These are phyloP conservation scores for Irpex sp. DNA, from an alignment of 1,284 basidiomycete genomes.

Conservation along the genomic window DNA sequence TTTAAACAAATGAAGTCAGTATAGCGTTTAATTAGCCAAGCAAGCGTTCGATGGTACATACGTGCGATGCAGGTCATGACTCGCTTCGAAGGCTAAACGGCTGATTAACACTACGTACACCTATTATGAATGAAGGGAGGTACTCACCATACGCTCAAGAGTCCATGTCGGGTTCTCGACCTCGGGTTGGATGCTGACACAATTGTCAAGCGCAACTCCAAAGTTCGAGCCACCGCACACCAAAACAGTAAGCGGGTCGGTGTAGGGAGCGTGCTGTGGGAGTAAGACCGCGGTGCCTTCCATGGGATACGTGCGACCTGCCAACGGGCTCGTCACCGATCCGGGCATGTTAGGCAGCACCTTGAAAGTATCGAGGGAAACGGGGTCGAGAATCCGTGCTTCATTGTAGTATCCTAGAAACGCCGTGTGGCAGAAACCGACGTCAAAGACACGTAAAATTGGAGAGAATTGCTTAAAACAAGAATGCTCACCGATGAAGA, in stretches of 20 bases:
- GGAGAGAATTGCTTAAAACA: not conserved
- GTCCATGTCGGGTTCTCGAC: conserved; percentile 54
- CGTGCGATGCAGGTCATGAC: conserved; percentile 66
- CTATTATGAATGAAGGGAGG: not conserved
- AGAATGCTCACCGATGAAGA: conserved; percentile 56
- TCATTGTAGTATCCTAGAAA: conserved; percentile 69
- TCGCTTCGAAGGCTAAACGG: conserved; percentile 61
- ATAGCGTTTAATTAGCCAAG: not conserved
- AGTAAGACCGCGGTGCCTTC: conserved; percentile 68
- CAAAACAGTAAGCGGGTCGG: conserved; percentile 62
- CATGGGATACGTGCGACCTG: conserved; percentile 75
- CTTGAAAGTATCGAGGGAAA: conserved; percentile 55
- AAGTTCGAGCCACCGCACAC: conserved; percentile 75
- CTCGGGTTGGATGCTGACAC: conserved; percentile 64
- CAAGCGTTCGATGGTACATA: conserved; percentile 9
- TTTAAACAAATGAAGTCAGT: not conserved
- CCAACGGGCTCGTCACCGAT: conserved; percentile 69
- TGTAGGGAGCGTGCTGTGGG: conserved; percentile 68
- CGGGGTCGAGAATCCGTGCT: conserved; percentile 68
- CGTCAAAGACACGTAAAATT: not conserved
- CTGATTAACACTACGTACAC: not conserved
- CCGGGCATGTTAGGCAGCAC: conserved; percentile 71
- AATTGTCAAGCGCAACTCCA: conserved; percentile 62
- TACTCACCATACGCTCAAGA: conserved; percentile 68
- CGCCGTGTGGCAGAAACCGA: not conserved